Conservation (phyloP, 495 filamentous ascomycete genomes). For the Neurospora discreta region DNA sequence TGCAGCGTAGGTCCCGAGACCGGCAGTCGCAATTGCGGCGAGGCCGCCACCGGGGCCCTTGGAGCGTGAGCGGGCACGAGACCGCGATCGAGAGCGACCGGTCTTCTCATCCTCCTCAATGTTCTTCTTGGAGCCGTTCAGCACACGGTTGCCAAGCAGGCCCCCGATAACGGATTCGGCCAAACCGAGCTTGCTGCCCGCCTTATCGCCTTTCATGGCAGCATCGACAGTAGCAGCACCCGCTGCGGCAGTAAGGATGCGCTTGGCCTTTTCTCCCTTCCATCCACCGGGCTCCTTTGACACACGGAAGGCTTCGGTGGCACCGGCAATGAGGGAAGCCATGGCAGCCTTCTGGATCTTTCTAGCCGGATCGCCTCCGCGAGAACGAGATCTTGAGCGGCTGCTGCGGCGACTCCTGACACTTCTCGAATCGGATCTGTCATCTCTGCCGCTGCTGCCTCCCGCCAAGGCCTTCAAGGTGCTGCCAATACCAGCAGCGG, state of each 20-base stretch:
- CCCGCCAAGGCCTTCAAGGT: constrained; percentile 42
- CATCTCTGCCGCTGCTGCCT: constrained; percentile 33
- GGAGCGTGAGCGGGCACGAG: constrained; percentile 34
- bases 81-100: constrained; percentile 38
- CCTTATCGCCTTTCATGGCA: constrained; percentile 59
- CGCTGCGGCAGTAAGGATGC: constrained; percentile 76
- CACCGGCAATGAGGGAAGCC: constrained; percentile 76
- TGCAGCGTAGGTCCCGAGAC: constrained; percentile 64
- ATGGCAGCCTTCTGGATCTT: constrained; percentile 77
- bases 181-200: constrained; percentile 50
- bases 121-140: constrained; percentile 62
- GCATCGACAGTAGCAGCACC: constrained; percentile 77
- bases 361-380: constrained; percentile 39
- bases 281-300: constrained; percentile 78
- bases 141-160: constrained; percentile 65
- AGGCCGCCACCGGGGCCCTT: constrained; percentile 37
- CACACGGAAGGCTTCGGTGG: constrained; percentile 75
- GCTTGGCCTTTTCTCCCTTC: constrained; percentile 76
- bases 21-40: constrained; percentile 62
- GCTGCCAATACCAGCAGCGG: constrained; percentile 55
- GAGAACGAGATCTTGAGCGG: constrained; percentile 32
- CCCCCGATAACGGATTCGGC: constrained; percentile 76
- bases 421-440: constrained; percentile 39
- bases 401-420: constrained; percentile 40
- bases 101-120: constrained; percentile 43